Conservation (phyloP, 257 asterid species). For the Fraxinus pennsylvanica region DNA sequence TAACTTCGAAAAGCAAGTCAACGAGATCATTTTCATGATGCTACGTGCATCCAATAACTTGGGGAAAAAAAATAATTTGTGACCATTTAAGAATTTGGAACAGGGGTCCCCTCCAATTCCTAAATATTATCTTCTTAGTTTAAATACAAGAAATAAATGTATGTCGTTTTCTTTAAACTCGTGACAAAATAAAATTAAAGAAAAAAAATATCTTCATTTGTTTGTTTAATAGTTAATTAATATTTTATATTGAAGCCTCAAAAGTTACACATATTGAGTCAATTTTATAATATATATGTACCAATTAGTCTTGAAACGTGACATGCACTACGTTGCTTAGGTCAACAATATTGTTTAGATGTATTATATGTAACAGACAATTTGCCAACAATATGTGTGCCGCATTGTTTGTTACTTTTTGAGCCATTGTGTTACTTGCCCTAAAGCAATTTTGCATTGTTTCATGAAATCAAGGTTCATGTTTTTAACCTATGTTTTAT, state of each 20-base stretch:
- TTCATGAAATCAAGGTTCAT: not conserved
- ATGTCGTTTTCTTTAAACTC: not conserved
- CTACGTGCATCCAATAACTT: not conserved
- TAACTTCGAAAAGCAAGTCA: not conserved
- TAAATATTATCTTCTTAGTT: not conserved
- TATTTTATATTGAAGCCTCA: not conserved
- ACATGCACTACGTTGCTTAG: constrained; percentile 31
- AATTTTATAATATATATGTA: not conserved
- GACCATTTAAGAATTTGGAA: not conserved
- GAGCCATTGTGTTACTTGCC: not conserved
- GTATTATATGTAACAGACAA: not conserved
- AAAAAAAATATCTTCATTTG: too few species aligned
- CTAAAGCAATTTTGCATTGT: not conserved
- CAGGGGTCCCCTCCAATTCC: not conserved
- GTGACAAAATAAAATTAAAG: not conserved
- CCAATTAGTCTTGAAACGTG: constrained; percentile 29
- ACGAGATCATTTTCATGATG: not conserved
- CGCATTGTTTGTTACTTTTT: not conserved
- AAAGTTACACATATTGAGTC: not conserved
- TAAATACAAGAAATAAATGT: too few species aligned
- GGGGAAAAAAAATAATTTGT: too few species aligned
- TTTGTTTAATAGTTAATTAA: too few species aligned
- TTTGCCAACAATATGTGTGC: not conserved
- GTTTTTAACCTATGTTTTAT: not conserved
- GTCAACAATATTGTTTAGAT: constrained; percentile 20